Percentiles rank a stretch among this genome's conserved stretches.
phyloP scores from a whole-genome alignment of 768 basidiomycete genomes.

The Butyriboletus loyo region DNA sequence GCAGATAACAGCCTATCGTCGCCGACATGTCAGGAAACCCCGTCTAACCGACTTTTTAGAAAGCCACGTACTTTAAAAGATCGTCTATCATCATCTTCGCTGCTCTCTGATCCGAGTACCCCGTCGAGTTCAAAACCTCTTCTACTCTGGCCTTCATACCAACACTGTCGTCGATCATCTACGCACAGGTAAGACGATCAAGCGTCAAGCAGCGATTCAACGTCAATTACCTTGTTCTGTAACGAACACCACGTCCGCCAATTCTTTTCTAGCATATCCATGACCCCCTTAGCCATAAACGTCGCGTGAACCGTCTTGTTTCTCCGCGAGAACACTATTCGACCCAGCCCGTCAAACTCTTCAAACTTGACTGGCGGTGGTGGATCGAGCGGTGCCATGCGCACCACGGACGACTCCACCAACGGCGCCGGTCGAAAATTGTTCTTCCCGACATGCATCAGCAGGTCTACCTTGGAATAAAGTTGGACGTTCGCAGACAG shows the following conservation, averaged over 20 bases:
- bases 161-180: conserved; percentile 70
- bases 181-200: neutral
- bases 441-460: conserved; percentile 95
- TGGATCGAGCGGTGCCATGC: conserved; percentile 88
- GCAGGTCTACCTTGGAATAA: conserved; percentile 92
- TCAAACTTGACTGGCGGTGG: conserved; percentile 95
- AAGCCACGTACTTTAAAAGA: conserved; percentile 67
- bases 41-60: neutral
- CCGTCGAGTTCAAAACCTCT: conserved; percentile 66
- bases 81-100: conserved; percentile 95
- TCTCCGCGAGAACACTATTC: conserved; percentile 84
- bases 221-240: conserved; percentile 52
- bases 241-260: conserved; percentile 90
- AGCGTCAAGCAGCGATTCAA: neutral
- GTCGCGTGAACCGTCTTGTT: conserved; percentile 90
- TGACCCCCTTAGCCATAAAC: conserved; percentile 92
- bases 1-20: conserved; percentile 59
- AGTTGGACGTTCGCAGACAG: conserved; percentile 96
- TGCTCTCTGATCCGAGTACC: conserved; percentile 73
- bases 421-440: conserved; percentile 95
- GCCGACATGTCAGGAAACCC: neutral
- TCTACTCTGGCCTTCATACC: conserved; percentile 72
- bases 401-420: conserved; percentile 91
- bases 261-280: conserved; percentile 92
- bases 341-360: conserved; percentile 93